Evolutionary conservation across 2,329 filamentous ascomycete species (phyloP), one percentile per base, ranked within the genome.

Genomic region (Aureobasidium sp.): DNA sequence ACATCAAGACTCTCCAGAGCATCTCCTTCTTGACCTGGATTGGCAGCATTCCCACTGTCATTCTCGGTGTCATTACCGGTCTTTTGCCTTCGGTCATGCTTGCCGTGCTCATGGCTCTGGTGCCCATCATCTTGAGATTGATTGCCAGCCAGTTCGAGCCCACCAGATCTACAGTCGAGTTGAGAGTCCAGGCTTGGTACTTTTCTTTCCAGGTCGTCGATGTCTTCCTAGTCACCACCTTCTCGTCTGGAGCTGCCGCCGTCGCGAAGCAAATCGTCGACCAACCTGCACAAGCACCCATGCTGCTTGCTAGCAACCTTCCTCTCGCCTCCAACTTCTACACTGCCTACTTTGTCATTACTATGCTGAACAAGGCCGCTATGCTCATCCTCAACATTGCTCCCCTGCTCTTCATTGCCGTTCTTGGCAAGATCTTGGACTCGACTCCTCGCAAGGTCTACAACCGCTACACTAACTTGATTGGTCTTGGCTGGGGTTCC

Each of bases 251-350:
- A 1, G 95, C 95, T 13, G 89, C 93, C 4, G 87, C 91, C 9
- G 89, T 93, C 0, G 84, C 90, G 2, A 80, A 86, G 29, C 72
- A 88, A 25, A 90, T 97, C 55, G 82, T 90, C 18, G 74, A 84
- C 20, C 91, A 93, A 66, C 84, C 77, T 16, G 50, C 66, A 16
- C 69, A 66, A 11, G 72, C 72, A 4, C 69, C 75, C 1, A 69
- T 56, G 15, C 63, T 78, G 13, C 68, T 79, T 29, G 76, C 77
- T 13, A 68, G 71, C 15, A 70, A 73, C 29, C 69, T 99, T 8
- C 96, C 96, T 23, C 90, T 88, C 65, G 90, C 94, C 0, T 95
- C 94, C 67, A 98, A 97, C 80, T 97, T 98, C 76, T 99, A 98
- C 79, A 91, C 98, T 25, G 93, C 92, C 0, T 99, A 98, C 81